Base-by-base conservation (phyloP, 2,329 filamentous ascomycete species). In the Botryotinia narcissicola region DNA sequence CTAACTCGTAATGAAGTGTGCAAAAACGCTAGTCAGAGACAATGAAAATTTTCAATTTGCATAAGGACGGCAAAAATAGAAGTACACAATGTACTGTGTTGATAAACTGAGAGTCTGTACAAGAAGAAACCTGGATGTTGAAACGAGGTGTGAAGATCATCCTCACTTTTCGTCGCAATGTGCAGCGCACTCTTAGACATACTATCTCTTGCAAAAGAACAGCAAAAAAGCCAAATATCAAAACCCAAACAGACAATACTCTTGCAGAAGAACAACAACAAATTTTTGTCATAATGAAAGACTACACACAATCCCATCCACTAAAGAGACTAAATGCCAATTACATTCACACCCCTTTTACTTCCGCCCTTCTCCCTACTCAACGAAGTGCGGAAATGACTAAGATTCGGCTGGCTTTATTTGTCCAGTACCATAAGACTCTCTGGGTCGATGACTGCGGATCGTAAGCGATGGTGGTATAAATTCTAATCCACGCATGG, bases 61-160 rank as follows among this genome's bases (percentile, higher is more conserved):
- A 51, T 2, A n/a, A n/a, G 7, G 2, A 14, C 3, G n/a, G 12
- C 5, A 14, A 51, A n/a, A n/a, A 16, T 1, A 0, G 6, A 54
- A n/a, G 14, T 16, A 16, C 48, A 2, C 0, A 54, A 16, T 16
- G 5, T 16, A 54, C 12, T n/a, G 25, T n/a, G 48, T 54, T 7
- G 12, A 7, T 7, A 8, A 54, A 3, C 5, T n/a, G 0, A 16
- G 22, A 0, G 5, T n/a, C 5, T n/a, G 25, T 2, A n/a, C 1
- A 8, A 54, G 25, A 16, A 16, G 12, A n/a, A 54, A 7, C 25
- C 1, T n/a, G 12, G 7, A n/a, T 9, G n/a, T 16, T 54, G 48
- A 54, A n/a, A n/a, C 4, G 22, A 7, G 14, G 48, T n/a, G 3
- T 51, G 22, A n/a, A 51, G 10, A n/a, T 9, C 3, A 48, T 51